Percentiles rank a stretch among this genome's conserved stretches.
Evolutionary conservation across 1,284 basidiomycete species (phyloP).

Genomic region (Moesziomyces sp.): DNA sequence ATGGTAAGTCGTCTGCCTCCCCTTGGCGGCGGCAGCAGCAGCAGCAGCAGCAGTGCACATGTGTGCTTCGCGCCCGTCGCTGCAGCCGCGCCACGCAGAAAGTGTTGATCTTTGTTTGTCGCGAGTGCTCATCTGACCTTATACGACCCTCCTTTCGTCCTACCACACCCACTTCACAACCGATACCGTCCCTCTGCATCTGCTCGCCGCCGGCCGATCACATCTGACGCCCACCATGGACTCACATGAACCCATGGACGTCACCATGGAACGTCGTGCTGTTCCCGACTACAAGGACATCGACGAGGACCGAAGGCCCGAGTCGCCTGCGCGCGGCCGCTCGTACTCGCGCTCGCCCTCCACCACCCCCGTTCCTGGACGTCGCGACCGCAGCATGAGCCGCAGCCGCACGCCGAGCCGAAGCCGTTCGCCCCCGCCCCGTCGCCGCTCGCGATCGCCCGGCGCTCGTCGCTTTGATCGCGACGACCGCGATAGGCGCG

Average conservation of each 20-base stretch:
- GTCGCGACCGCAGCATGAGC: slow-evolving; percentile 13
- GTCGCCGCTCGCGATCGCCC: slow-evolving; percentile 46
- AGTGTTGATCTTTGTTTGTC: slow-evolving; percentile 14
- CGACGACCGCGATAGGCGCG: slow-evolving; percentile 20
- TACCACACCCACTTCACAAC: neutral
- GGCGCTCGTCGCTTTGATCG: slow-evolving; percentile 26
- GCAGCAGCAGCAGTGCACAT: neutral
- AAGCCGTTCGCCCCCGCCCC: slow-evolving; percentile 23
- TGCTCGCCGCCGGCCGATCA: neutral
- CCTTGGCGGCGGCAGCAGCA: neutral
- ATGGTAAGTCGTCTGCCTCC: neutral
- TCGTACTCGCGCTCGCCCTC: slow-evolving; percentile 50
- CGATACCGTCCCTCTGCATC: neutral
- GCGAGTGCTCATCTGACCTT: slow-evolving; percentile 1
- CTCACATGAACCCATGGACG: slow-evolving; percentile 7
- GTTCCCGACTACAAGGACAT: slow-evolving; percentile 43
- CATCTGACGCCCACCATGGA: slow-evolving; percentile 8
- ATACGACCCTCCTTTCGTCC: neutral
- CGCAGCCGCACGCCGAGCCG: slow-evolving; percentile 7
- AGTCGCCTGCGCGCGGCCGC: slow-evolving; percentile 29
- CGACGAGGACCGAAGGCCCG: slow-evolving; percentile 39
- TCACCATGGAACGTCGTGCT: slow-evolving; percentile 18
- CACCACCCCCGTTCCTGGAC: slow-evolving; percentile 34
- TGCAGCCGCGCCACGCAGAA: neutral
- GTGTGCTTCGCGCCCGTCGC: neutral